phyloP scores from a whole-genome alignment of 78 protist species.

The Kipferlia bialata region DNA sequence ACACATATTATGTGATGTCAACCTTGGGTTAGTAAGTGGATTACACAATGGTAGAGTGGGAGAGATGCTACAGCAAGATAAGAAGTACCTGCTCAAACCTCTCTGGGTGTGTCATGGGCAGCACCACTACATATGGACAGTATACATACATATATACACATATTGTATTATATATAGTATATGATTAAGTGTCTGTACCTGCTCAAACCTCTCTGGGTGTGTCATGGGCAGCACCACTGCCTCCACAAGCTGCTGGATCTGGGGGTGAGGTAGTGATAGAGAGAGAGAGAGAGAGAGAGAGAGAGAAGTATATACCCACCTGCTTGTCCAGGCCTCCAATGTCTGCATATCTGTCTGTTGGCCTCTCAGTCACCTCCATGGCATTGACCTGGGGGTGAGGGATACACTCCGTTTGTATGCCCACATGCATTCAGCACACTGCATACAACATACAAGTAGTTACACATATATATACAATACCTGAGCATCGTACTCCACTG shows the following conservation, averaged over 20 bases:
- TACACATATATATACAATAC: no score
- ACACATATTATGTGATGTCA: no score
- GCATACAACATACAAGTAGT: background rate
- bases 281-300: slow-evolving; percentile 29
- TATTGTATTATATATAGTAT: no score
- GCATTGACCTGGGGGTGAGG: slow-evolving; percentile 88
- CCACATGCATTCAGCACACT: background rate
- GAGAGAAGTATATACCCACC: no score
- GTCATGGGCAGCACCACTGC: slow-evolving; percentile 94
- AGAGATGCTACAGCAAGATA: slow-evolving; percentile 66
- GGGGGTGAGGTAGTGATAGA: no score
- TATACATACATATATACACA: no score
- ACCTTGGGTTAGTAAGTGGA: no score
- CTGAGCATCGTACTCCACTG: slow-evolving; percentile 77
- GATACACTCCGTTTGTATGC: background rate
- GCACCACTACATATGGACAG: slow-evolving; percentile 90
- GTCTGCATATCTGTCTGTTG: slow-evolving; percentile 85
- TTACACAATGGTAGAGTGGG: no score
- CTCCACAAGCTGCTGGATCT: slow-evolving; percentile 70
- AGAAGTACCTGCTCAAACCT: slow-evolving; percentile 62
- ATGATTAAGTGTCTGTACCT: no score
- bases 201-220: slow-evolving; percentile 71
- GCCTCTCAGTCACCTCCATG: slow-evolving; percentile 96
- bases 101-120: slow-evolving; percentile 87
- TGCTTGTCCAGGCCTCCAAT: slow-evolving; percentile 98